phyloP scores from a whole-genome alignment of 2,329 filamentous ascomycete genomes.

The Verticillium albo-atrum region DNA sequence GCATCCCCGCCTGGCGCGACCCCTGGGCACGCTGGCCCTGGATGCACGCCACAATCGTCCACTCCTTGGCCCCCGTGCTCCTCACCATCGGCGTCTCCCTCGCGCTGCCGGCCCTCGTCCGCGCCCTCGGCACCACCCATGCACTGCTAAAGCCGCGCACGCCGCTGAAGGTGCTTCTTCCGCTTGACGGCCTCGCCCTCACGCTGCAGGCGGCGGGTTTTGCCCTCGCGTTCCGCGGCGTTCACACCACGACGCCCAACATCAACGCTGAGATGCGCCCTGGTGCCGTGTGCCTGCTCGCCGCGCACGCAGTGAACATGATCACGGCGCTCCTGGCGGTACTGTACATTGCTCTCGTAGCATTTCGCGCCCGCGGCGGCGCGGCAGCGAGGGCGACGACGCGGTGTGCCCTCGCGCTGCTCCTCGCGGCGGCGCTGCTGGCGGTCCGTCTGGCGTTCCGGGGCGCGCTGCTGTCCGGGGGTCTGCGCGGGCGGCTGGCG shows the following conservation, averaged over 20 bases:
- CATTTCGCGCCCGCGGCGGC: conserved; percentile 3
- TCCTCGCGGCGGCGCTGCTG: conserved; percentile 17
- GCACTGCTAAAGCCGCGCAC: conserved; percentile 17
- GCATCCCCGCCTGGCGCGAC: conserved; percentile 15
- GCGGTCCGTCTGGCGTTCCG: conserved; percentile 21
- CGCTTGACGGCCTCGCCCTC: conserved; percentile 18
- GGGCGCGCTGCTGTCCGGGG: conserved; percentile 17
- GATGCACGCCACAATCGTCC: conserved; percentile 15
- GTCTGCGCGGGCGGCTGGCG: conserved; percentile 18
- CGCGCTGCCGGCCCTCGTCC: conserved; percentile 17
- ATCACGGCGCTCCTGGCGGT: conserved; percentile 16
- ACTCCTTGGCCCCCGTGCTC: conserved; percentile 22
- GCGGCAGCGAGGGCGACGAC: conserved; percentile 11
- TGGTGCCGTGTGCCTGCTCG: conserved; percentile 17
- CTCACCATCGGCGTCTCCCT: conserved; percentile 23
- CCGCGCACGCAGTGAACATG: conserved; percentile 19
- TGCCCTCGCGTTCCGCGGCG: conserved; percentile 18
- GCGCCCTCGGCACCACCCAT: conserved; percentile 21
- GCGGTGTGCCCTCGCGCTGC: conserved; percentile 18
- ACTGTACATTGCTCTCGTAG: conserved; percentile 16
- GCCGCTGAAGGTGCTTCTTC: conserved; percentile 19
- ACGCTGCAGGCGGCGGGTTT: conserved; percentile 21
- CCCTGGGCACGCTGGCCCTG: conserved; percentile 19
- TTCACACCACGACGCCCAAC: conserved; percentile 1
- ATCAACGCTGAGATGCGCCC: conserved; percentile 4